These are phyloP conservation scores for Colletotrichum cereale DNA, from an alignment of 2,329 filamentous ascomycete species.

Conservation along the genomic window DNA sequence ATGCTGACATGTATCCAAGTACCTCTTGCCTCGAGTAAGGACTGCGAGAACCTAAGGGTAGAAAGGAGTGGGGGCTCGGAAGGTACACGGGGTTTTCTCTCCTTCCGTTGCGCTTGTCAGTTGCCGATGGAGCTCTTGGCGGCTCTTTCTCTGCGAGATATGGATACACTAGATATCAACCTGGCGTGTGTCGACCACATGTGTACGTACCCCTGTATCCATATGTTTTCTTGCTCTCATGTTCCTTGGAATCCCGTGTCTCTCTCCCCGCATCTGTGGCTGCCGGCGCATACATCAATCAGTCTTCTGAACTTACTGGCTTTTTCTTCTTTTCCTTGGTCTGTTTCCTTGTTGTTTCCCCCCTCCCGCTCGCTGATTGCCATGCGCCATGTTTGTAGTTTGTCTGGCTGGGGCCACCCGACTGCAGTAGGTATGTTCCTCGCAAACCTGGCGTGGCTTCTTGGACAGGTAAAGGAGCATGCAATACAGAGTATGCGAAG, in stretches of 20 bases:
- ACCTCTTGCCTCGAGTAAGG: not conserved
- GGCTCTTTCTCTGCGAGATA: slow-evolving; percentile 30
- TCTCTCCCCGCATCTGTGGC: not conserved
- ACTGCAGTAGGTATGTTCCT: not conserved
- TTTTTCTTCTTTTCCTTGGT: not conserved
- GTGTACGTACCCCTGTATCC: not conserved
- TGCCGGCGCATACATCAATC: too few species aligned
- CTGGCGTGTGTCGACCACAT: accelerated
- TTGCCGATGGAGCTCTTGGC: slow-evolving; percentile 14
- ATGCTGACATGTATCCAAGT: not conserved
- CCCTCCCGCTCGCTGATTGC: not conserved
- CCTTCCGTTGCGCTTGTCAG: not conserved
- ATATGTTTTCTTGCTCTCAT: not conserved
- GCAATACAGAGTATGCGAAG: slow-evolving; percentile 2
- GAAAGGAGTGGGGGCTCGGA: not conserved
- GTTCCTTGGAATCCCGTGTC: not conserved
- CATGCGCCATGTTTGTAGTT: not conserved
- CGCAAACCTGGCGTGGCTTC: not conserved
- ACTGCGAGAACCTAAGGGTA: too few species aligned
- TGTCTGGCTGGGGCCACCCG: not conserved
- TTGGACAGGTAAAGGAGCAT: not conserved
- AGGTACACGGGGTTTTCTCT: not conserved
- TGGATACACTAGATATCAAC: too few species aligned
- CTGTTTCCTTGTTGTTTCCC: too few species aligned
- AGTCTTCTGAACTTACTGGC: not conserved